These are phyloP conservation scores for Fraxinus xanthoxyloides DNA, from an alignment of 305 asterid species.

Conservation along the genomic window DNA sequence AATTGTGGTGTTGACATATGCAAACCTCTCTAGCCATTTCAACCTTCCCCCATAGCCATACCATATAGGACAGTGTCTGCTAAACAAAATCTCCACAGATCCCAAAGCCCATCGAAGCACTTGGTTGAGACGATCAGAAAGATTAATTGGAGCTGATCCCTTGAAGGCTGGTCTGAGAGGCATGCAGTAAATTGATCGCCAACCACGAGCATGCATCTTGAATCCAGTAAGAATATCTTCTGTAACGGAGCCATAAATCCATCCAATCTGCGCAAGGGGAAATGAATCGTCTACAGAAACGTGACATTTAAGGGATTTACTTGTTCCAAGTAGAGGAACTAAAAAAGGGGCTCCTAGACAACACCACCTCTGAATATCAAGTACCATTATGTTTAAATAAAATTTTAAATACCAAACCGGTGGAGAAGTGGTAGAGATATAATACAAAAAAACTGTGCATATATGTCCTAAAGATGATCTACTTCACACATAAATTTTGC, in stretches of 20 bases:
- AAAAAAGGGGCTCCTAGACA: neutral
- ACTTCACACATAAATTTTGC: neutral
- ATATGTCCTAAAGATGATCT: neutral
- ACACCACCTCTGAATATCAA: neutral
- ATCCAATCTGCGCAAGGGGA: conserved; percentile 69
- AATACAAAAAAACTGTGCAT: neutral
- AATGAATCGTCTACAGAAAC: neutral
- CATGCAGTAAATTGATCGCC: conserved; percentile 98
- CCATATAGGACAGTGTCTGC: conserved; percentile 97
- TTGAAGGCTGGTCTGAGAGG: conserved; percentile 91
- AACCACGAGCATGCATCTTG: conserved; percentile 99
- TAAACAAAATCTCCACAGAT: conserved; percentile 85
- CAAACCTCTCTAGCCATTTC: conserved; percentile 91
- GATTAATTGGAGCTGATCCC: conserved; percentile 96
- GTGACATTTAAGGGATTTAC: neutral
- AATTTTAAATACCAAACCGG: neutral
- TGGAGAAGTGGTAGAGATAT: neutral
- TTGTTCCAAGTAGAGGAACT: neutral
- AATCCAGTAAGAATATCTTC: conserved; percentile 99
- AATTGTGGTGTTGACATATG: conserved; percentile 88
- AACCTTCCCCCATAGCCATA: conserved; percentile 84
- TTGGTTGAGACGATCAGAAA: conserved; percentile 94
- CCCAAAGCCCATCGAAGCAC: conserved; percentile 99
- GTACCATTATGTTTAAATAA: neutral
- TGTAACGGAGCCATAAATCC: conserved; percentile 96